Conservation (phyloP, 169 alveolate species). For the Blepharisma undulans region DNA sequence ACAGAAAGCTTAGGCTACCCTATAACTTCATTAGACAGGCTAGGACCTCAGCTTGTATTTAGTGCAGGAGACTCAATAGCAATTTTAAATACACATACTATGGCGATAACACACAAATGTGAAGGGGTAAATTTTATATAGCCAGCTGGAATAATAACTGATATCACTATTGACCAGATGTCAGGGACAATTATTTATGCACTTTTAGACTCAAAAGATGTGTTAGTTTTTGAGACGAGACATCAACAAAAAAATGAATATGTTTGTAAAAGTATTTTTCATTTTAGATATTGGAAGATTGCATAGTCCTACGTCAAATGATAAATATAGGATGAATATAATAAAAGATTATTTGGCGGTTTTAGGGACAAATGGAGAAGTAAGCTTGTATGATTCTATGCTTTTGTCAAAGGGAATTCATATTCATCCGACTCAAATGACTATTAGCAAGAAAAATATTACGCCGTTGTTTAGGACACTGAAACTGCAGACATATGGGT, state of each 20-base stretch:
- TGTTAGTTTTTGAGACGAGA: not conserved
- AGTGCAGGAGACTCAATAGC: not conserved
- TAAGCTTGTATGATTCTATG: not conserved
- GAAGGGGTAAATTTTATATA: not conserved
- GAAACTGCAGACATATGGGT: not conserved
- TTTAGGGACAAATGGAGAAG: not conserved
- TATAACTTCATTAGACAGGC: constrained; percentile 13
- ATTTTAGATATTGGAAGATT: not conserved
- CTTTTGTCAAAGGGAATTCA: not conserved
- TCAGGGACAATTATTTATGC: not conserved
- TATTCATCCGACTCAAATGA: not conserved
- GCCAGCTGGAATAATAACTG: not conserved
- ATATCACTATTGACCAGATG: not conserved
- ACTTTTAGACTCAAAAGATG: not conserved
- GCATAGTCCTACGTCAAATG: not conserved
- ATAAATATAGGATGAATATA: not conserved
- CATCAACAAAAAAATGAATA: not conserved
- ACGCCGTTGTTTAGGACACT: not conserved
- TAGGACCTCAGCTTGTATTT: constrained; percentile 16
- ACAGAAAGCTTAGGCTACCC: not conserved
- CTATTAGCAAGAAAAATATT: not conserved
- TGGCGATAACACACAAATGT: not conserved
- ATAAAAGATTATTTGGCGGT: not conserved
- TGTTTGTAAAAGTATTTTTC: not conserved
- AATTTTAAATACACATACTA: constrained; percentile 1